phyloP scores from a whole-genome alignment of 345 rosid species.

The Corymbia maculata region DNA sequence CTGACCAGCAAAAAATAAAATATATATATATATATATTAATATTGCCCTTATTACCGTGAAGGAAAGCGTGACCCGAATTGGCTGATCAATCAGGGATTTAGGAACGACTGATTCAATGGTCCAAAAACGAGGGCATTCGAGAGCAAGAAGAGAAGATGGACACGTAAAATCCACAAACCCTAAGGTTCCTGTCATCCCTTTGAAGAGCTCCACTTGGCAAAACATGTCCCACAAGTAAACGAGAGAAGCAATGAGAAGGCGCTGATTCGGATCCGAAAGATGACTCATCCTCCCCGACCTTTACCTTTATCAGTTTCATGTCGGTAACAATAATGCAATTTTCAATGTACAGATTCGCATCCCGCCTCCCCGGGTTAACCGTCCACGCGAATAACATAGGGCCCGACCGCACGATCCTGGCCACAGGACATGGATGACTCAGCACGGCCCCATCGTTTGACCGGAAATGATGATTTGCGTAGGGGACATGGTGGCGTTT shows the following conservation, averaged over 20 bases:
- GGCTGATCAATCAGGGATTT: background rate
- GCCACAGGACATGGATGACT: background rate
- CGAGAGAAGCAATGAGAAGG: background rate
- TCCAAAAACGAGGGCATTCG: background rate
- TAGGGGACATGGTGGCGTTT: background rate
- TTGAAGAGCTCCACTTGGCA: background rate
- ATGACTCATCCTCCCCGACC: background rate
- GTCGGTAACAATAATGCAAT: background rate
- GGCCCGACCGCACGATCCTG: background rate
- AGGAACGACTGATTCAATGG: background rate
- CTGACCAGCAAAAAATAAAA: too few species aligned
- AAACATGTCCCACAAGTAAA: background rate
- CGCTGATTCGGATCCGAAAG: conserved; percentile 15
- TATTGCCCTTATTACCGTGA: background rate
- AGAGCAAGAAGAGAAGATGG: background rate
- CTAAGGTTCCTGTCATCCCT: background rate
- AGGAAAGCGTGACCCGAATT: background rate
- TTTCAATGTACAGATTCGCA: background rate
- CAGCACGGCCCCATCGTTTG: background rate
- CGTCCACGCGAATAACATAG: background rate
- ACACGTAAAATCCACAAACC: background rate
- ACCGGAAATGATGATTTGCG: background rate
- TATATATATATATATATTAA: too few species aligned
- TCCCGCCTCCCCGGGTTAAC: background rate
- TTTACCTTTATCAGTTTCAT: too few species aligned